phyloP scores from a whole-genome alignment of 169 alveolate species.

The Ichthyophthirius multifiliis region DNA sequence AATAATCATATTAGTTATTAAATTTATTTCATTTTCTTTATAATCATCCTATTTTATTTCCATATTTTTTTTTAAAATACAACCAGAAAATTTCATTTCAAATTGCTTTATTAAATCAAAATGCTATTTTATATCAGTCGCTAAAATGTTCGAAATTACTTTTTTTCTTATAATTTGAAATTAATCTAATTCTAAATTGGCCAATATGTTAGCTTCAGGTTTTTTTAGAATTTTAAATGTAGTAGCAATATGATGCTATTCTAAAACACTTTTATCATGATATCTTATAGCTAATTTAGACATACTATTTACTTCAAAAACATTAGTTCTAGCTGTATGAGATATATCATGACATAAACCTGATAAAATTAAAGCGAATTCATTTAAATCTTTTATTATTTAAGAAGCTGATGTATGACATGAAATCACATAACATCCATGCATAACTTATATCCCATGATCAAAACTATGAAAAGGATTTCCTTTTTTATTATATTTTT shows the following conservation, averaged over 20 bases:
- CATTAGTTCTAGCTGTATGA: conserved; percentile 84
- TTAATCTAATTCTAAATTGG: conserved; percentile 42
- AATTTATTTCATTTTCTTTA: background rate
- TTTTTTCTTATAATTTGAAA: conserved; percentile 46
- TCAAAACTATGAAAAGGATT: conserved; percentile 41
- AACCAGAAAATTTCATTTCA: conserved; percentile 7
- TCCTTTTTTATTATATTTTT: conserved; percentile 25
- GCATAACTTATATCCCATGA: conserved; percentile 41
- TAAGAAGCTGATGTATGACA: background rate
- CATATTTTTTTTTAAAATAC: background rate
- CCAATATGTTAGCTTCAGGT: conserved; percentile 42
- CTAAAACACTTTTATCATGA: conserved; percentile 83
- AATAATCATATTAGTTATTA: conserved; percentile 44
- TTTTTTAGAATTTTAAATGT: conserved; percentile 59
- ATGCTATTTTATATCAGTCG: conserved; percentile 77
- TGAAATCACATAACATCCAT: conserved; percentile 23
- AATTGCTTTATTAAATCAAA: conserved; percentile 28
- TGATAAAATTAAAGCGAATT: conserved; percentile 33
- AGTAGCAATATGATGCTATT: conserved; percentile 81
- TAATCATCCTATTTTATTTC: background rate
- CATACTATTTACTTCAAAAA: conserved; percentile 63
- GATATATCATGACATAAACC: conserved; percentile 79
- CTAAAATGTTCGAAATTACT: conserved; percentile 61
- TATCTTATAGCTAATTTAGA: conserved; percentile 71
- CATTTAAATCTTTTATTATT: background rate